Base-by-base conservation (phyloP, 2,329 filamentous ascomycete genomes). In the Penicillium fuscoglaucum region DNA sequence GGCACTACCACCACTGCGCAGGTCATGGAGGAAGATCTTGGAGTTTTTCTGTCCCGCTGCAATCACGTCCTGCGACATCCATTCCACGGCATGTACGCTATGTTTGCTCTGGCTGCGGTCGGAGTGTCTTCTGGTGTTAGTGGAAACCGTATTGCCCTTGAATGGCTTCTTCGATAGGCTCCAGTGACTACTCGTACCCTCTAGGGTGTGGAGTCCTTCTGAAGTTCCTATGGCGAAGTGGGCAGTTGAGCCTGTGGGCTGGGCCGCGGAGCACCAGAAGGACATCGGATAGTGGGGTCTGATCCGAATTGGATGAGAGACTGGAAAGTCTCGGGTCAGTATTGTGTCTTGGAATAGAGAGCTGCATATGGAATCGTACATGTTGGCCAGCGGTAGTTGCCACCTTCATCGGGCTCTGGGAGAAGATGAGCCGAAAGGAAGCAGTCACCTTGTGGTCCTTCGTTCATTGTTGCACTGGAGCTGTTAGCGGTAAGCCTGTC, bases 151-250 rank as follows among this genome's bases (percentile, higher is more conserved):
- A 26, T 47, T 33, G 3, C 51, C 51, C 13, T 53, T 46, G 21
- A 28, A 37, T 33, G 61, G 66, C 52, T 63, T 70, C 41, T 71
- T 68, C 1, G 65, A 69, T 24, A 75, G 52, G 17, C n/a, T 33
- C 72, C 71, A 75, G 49, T 69, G 62, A 49, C 65, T 65, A 4
- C 61, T 66, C 8, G 64, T 56, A 17, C 69, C 69, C 46, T 72
- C 65, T 6, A 77, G 58, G 2, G 69, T 74, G 46, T 74, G 61
- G 10, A 78, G 61, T 15, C 75, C 74, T 2, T 72, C 65, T 4
- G 73, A 76, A 5, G 74, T 74, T 4, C 75, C 76, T 33, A 77
- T 64, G 29, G 74, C 74, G 46, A 78, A 78, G 10, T 70, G 53
- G 1, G 70, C 64, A 17, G 62, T 70, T 17, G 63, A 59, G 4